Conservation (phyloP, 352 stramenopile genomes). For the Phytophthora quininea region DNA sequence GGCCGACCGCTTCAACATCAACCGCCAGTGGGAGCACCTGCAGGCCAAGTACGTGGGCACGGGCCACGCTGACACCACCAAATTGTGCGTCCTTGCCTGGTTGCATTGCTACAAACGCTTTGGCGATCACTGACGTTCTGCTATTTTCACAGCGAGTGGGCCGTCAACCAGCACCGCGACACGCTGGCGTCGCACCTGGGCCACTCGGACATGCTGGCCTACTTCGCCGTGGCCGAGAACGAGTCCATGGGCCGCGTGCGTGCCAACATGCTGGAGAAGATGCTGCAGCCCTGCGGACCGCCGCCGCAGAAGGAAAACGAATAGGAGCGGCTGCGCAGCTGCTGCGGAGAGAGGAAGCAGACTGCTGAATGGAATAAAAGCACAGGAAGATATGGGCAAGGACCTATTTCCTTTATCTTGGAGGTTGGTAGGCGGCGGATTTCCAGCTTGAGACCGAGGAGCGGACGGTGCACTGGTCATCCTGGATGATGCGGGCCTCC, state of each 20-base stretch:
- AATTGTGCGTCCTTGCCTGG: conserved; percentile 85
- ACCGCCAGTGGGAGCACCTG: conserved; percentile 93
- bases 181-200: conserved; percentile 97
- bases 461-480: conserved; percentile 70
- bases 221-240: conserved; percentile 98
- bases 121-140: not conserved
- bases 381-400: not conserved
- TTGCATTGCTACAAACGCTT: not conserved
- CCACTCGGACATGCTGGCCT: conserved; percentile 97
- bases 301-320: conserved; percentile 80
- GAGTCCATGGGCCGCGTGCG: conserved; percentile 93
- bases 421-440: conserved; percentile 32
- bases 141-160: conserved; percentile 90
- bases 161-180: conserved; percentile 98
- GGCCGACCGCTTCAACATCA: conserved; percentile 91
- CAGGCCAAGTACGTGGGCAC: conserved; percentile 96
- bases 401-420: conserved; percentile 5
- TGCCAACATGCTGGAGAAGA: conserved; percentile 73
- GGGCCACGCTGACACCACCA: conserved; percentile 96
- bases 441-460: conserved; percentile 81
- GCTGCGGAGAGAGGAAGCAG: not conserved
- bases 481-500: conserved; percentile 58
- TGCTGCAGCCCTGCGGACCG: conserved; percentile 81
- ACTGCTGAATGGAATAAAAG: conserved; percentile 8
- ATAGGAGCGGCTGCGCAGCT: conserved; percentile 27